phyloP scores from a whole-genome alignment of 1,284 basidiomycete genomes.

The Pholiota adiposa region DNA sequence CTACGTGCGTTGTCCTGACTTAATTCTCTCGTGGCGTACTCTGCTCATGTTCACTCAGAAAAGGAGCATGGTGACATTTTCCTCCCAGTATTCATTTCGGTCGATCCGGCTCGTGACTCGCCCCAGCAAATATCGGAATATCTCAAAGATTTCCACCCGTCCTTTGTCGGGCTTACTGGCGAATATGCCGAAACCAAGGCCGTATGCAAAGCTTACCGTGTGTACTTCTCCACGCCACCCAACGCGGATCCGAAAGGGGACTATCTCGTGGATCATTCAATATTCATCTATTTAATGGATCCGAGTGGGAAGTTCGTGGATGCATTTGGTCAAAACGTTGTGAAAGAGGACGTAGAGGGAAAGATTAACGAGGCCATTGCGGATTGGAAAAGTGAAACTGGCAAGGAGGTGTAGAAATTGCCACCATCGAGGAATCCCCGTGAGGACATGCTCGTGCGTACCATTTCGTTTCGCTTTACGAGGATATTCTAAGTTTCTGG shows the following conservation, averaged over 20 bases:
- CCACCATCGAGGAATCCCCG: neutral
- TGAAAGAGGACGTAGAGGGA: slow-evolving; percentile 70
- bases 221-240: slow-evolving; percentile 98
- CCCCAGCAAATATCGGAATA: slow-evolving; percentile 63
- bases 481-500: neutral
- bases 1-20: slow-evolving; percentile 58
- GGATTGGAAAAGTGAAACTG: slow-evolving; percentile 53
- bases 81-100: slow-evolving; percentile 92
- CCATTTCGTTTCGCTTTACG: neutral
- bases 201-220: slow-evolving; percentile 93
- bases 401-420: slow-evolving; percentile 26
- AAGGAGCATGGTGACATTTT: slow-evolving; percentile 64
- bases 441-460: neutral
- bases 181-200: slow-evolving; percentile 86
- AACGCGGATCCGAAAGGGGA: slow-evolving; percentile 86
- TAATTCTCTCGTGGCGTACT: neutral
- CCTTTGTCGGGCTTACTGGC: slow-evolving; percentile 88
- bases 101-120: slow-evolving; percentile 93
- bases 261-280: slow-evolving; percentile 96
- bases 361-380: slow-evolving; percentile 63
- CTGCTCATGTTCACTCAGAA: slow-evolving; percentile 48
- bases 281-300: slow-evolving; percentile 99
- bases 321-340: slow-evolving; percentile 90
- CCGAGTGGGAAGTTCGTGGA: slow-evolving; percentile 95
- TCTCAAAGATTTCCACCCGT: slow-evolving; percentile 88